phyloP scores from a whole-genome alignment of 306 rosid species.

The Begonia loranthoides region DNA sequence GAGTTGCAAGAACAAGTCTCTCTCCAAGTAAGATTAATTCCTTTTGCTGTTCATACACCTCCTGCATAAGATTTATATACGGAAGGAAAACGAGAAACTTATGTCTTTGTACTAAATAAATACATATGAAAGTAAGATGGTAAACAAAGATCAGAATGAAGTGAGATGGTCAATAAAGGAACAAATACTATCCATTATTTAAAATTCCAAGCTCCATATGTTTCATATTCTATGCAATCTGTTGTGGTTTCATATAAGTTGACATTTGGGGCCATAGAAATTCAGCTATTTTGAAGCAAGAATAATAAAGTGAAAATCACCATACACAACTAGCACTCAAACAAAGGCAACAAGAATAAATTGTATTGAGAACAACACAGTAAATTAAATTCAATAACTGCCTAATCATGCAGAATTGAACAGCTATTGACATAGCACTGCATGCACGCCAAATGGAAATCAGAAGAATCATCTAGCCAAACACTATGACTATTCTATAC shows the following conservation, averaged over 20 bases:
- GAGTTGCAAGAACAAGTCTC: conserved; percentile 95
- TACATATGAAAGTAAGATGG: background rate
- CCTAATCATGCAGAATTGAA: too few relatives aligned
- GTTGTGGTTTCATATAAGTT: too few relatives aligned
- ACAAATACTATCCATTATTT: background rate
- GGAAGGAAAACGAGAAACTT: too few relatives aligned
- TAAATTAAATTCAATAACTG: too few relatives aligned
- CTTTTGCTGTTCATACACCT: conserved; percentile 89
- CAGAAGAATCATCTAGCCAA: background rate
- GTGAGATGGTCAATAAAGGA: background rate
- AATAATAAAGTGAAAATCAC: too few relatives aligned
- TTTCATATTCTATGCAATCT: too few relatives aligned
- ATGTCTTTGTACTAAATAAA: background rate
- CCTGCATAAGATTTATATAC: conserved; percentile 37
- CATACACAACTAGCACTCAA: too few relatives aligned
- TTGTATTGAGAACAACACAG: too few relatives aligned
- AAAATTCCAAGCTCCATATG: background rate
- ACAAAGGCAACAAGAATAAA: too few relatives aligned
- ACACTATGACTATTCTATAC: conserved; percentile 21
- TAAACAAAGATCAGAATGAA: background rate
- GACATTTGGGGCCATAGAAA: too few relatives aligned
- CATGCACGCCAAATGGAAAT: background rate
- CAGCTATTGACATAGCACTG: too few relatives aligned
- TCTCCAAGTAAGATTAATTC: conserved; percentile 80
- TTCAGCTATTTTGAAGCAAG: too few relatives aligned